Percentiles rank a stretch among this genome's conserved stretches.
Evolutionary conservation across 495 filamentous ascomycete genomes (phyloP).

Genomic region (Daldinia bambusicola): DNA sequence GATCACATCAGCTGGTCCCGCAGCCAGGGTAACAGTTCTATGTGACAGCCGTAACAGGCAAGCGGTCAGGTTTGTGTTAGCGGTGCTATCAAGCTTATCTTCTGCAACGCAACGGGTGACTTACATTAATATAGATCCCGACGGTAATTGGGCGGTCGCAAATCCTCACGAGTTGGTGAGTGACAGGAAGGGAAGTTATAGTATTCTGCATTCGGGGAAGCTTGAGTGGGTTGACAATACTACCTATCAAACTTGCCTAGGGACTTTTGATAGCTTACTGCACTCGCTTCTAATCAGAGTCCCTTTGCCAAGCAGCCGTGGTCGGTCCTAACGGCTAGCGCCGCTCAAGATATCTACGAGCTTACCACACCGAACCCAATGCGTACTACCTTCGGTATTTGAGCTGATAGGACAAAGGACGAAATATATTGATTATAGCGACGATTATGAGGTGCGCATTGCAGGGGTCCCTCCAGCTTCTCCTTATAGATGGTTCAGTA

Average conservation of each 20-base stretch:
- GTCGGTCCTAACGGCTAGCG: conserved; percentile 32
- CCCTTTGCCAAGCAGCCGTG: conserved; percentile 38
- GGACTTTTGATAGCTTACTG: conserved; percentile 7
- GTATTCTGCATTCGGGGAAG: background rate
- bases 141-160: conserved; percentile 27
- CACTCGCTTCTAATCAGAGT: conserved; percentile 28
- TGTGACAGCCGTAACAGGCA: conserved; percentile 34
- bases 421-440: conserved; percentile 11
- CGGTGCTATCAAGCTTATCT: conserved; percentile 33
- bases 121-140: conserved; percentile 27
- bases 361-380: conserved; percentile 30
- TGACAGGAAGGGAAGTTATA: conserved; percentile 37
- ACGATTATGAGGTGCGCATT: conserved; percentile 31
- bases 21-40: conserved; percentile 25
- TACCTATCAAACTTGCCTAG: background rate
- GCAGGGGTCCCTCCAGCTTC: conserved; percentile 36
- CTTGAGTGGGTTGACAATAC: background rate
- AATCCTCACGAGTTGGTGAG: conserved; percentile 1
- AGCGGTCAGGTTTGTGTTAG: conserved; percentile 22
- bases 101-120: conserved; percentile 27
- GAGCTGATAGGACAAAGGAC: conserved; percentile 27
- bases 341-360: conserved; percentile 17
- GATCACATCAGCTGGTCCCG: conserved; percentile 20
- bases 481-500: conserved; percentile 32
- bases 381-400: conserved; percentile 21